phyloP scores from a whole-genome alignment of 1,139 yeast species.

The Taphrina populina region DNA sequence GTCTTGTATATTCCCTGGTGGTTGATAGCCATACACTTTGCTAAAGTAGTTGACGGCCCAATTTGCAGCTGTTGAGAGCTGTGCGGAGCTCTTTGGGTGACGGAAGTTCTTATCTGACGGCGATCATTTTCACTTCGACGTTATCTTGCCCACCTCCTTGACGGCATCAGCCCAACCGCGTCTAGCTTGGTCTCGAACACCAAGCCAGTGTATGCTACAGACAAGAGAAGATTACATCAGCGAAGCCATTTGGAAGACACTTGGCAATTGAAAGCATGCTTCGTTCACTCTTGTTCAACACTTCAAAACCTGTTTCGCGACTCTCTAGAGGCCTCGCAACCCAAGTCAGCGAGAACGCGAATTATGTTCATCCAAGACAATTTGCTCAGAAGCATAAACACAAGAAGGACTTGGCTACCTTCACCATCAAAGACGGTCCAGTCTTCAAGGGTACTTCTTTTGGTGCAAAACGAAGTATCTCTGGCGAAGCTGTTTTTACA shows the following conservation, averaged over 20 bases:
- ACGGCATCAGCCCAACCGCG: too few relatives aligned
- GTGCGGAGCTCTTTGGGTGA: too few relatives aligned
- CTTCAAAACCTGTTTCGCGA: background rate
- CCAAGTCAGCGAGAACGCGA: conserved; percentile 26
- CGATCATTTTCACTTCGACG: too few relatives aligned
- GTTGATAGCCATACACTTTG: too few relatives aligned
- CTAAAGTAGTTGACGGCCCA: too few relatives aligned
- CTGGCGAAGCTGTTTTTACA: conserved; percentile 97
- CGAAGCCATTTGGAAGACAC: conserved; percentile 23
- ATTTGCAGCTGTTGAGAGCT: too few relatives aligned
- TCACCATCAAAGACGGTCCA: conserved; percentile 90
- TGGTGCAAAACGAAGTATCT: conserved; percentile 86
- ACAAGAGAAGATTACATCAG: conserved; percentile 23
- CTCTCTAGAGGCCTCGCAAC: conserved; percentile 12
- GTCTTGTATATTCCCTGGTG: too few relatives aligned
- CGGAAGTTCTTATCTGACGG: too few relatives aligned
- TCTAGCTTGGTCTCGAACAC: conserved; percentile 4
- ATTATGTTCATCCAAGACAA: conserved; percentile 30
- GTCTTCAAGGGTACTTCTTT: conserved; percentile 89
- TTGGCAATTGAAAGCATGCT: conserved; percentile 13
- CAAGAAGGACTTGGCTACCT: conserved; percentile 72
- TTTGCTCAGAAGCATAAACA: conserved; percentile 29
- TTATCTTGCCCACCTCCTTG: too few relatives aligned
- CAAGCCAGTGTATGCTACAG: conserved; percentile 26
- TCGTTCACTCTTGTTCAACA: conserved; percentile 6